Base-by-base conservation (phyloP, 176 grass and related monocot species). In the Zoysia pacifica region DNA sequence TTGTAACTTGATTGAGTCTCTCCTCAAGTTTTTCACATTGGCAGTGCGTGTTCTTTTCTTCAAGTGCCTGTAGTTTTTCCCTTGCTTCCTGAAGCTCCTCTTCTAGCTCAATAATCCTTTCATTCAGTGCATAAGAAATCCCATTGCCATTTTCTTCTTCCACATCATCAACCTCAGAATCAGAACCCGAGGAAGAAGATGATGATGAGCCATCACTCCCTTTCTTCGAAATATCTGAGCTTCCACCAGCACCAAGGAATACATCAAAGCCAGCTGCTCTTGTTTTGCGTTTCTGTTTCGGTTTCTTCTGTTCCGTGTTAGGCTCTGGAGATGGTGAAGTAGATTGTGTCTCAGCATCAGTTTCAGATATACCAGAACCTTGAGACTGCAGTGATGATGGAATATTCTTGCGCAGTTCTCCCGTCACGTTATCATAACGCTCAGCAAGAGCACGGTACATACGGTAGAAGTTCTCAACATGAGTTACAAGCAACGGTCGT, bases 371-470 rank as follows among this genome's bases (percentile, higher is more conserved):
- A 79, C 77, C 71, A 37, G 89, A 94, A 9, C 79, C 81, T 86
- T 97, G 94, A 48, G 92, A 91, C 70, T 87, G 69, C 65, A 98
- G 78, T 13, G 86, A 84, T 54, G 89, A 89, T 45, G 78, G 80
- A 56, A 97, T 82, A 72, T 94, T 89, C 84, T 93, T 91, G 65
- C 88, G 92, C 47, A 98, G 65, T 69, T 94, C 92, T 9, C 96
- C 92, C 37, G 96, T 98, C 70, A 98, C 92, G 37, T 94, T 90
- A 62, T 98, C 96, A 79, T 98, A 98, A n/a, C 92, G 86, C 84
- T 98, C 92, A 59, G 95, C 95, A 47, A 98, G 86, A 62, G 95
- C 80, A 81, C 95, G 90, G 67, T 98, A 98, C 95, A 98, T 98
- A 60, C 92, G 92, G 73, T 98, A 91, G 69, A 94, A 94, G 54